A percentile compares a stretch with the other conserved stretches of the same genome.
These are phyloP conservation scores for Herpetospermum pedunculosum DNA, from an alignment of 306 rosid genomes.

Conservation along the genomic window DNA sequence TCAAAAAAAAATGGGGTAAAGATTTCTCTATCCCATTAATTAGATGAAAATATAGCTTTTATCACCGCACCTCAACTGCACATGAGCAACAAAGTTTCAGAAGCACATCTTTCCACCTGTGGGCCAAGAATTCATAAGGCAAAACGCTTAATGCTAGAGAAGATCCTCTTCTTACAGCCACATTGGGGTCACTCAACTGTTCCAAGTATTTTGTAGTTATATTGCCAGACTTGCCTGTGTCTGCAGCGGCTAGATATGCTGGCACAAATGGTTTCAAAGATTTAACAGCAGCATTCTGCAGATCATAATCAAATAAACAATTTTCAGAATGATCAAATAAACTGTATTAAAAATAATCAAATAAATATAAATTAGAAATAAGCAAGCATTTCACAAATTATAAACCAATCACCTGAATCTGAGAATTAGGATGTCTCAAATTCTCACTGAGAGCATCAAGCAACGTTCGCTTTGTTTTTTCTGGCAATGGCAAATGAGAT, in stretches of 20 bases:
- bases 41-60: not conserved
- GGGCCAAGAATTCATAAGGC: constrained; percentile 52
- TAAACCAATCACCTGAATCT: constrained; percentile 63
- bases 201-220: constrained; percentile 52
- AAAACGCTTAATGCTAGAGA: constrained; percentile 76
- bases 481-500: constrained; percentile 41
- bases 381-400: not conserved
- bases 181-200: constrained; percentile 72
- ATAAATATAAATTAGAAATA: constrained; percentile 10
- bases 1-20: constrained; percentile 6
- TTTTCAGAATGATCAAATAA: constrained; percentile 10
- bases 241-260: constrained; percentile 46
- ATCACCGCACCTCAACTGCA: constrained; percentile 54
- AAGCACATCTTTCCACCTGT: constrained; percentile 73
- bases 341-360: constrained; percentile 10
- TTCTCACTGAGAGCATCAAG: constrained; percentile 81
- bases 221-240: constrained; percentile 32
- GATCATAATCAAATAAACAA: constrained; percentile 13
- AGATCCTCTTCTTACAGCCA: constrained; percentile 89
- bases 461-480: constrained; percentile 54
- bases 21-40: not conserved
- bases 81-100: constrained; percentile 65
- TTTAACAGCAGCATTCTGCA: constrained; percentile 69
- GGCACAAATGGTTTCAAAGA: constrained; percentile 58
- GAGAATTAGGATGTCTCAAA: constrained; percentile 93